Percentiles rank a stretch among this genome's conserved stretches.
These are phyloP conservation scores for Vachellia pachyceras DNA, from an alignment of 306 rosid genomes.

Conservation along the genomic window DNA sequence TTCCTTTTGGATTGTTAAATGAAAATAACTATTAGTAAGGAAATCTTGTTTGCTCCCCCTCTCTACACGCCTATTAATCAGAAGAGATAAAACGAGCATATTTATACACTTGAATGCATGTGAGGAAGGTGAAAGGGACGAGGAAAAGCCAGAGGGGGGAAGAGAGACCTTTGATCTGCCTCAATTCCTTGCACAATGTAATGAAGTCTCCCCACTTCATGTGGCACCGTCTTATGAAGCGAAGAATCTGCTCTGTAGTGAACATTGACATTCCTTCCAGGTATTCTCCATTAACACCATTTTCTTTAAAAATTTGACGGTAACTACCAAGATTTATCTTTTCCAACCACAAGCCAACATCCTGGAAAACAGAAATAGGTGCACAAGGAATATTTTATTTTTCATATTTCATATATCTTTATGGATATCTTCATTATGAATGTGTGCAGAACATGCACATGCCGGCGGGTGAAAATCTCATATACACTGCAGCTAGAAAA, in stretches of 20 bases:
- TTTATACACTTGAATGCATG: conserved; percentile 18
- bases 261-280: conserved; percentile 99
- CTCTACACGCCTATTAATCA: not conserved
- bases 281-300: conserved; percentile 98
- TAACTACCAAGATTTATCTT: conserved; percentile 91
- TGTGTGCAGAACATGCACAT: not conserved
- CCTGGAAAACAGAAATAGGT: conserved; percentile 58
- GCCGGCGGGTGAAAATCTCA: not conserved
- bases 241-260: conserved; percentile 98
- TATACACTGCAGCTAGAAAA: not conserved
- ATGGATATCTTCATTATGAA: conserved; percentile 1
- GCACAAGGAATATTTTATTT: not conserved
- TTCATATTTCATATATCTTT: conserved; percentile 22
- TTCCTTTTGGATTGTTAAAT: conserved; percentile 18
- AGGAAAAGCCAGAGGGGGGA: not conserved
- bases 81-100: conserved; percentile 6
- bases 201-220: conserved; percentile 99
- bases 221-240: conserved; percentile 97
- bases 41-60: not conserved
- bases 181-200: conserved; percentile 93
- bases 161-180: conserved; percentile 91
- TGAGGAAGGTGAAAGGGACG: conserved; percentile 3
- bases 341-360: conserved; percentile 99
- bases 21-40: not conserved
- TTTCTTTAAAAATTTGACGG: conserved; percentile 88